phyloP scores from a whole-genome alignment of 345 rosid genomes.

The Lepidium africanum region DNA sequence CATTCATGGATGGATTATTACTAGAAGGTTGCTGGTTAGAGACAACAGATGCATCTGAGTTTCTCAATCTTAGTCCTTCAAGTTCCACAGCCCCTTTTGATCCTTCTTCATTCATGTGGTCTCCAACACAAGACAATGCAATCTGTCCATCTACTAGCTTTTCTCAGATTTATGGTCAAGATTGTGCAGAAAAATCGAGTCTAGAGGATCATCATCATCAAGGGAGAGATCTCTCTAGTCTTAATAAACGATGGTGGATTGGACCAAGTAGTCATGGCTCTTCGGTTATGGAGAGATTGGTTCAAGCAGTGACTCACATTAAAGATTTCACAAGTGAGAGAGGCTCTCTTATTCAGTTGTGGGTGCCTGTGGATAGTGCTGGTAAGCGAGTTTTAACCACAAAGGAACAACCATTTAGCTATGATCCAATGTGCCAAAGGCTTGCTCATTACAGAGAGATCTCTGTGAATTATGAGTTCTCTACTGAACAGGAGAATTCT shows the following conservation, averaged over 20 bases:
- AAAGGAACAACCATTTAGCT: constrained; percentile 60
- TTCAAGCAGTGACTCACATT: constrained; percentile 56
- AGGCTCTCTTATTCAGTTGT: constrained; percentile 76
- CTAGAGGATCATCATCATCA: constrained; percentile 19
- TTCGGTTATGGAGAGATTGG: constrained; percentile 66
- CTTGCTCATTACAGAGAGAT: constrained; percentile 71
- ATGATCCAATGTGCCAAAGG: constrained; percentile 47
- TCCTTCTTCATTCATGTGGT: constrained; percentile 37
- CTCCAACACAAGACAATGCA: constrained; percentile 32
- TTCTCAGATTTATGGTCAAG: constrained; percentile 33
- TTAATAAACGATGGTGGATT: constrained; percentile 62
- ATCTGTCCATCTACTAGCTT: constrained; percentile 18
- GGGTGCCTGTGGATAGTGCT: constrained; percentile 76
- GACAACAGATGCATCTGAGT: constrained; percentile 70
- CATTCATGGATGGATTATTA: constrained; percentile 64
- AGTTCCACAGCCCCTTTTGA: constrained; percentile 38
- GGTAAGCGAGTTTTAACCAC: constrained; percentile 61
- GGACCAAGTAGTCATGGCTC: constrained; percentile 47
- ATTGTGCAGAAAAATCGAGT: constrained; percentile 28
- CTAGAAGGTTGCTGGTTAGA: constrained; percentile 93
- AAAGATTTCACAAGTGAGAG: constrained; percentile 52
- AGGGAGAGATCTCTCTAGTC: constrained; percentile 20
- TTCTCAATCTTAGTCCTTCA: constrained; percentile 44
- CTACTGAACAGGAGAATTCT: constrained; percentile 45
- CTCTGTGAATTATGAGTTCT: constrained; percentile 65